Evolutionary conservation across 441 rosid genomes (phyloP).

Genomic region (Bocquillonia castaneifolia): DNA sequence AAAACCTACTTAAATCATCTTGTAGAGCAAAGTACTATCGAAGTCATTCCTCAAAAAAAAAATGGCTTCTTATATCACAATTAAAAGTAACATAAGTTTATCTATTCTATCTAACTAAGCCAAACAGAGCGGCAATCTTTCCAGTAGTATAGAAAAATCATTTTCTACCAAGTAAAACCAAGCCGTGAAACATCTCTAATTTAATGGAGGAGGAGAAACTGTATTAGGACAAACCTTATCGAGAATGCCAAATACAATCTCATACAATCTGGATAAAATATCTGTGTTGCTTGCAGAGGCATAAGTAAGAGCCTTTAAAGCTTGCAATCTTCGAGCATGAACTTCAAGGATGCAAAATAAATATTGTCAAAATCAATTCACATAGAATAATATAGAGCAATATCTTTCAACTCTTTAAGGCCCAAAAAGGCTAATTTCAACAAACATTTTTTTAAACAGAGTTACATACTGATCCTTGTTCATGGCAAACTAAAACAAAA

Average conservation of each 20-base stretch:
- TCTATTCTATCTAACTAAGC: not conserved
- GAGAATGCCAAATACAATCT: conserved; percentile 90
- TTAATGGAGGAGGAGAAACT: conserved; percentile 19
- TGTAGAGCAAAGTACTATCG: not conserved
- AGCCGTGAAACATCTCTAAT: not conserved
- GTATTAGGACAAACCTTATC: conserved; percentile 61
- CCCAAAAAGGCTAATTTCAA: not conserved
- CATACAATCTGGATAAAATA: conserved; percentile 76
- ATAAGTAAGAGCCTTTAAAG: conserved; percentile 94
- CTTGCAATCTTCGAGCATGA: conserved; percentile 95
- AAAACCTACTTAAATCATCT: not conserved
- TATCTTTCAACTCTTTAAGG: not conserved
- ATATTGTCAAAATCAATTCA: conserved; percentile 30
- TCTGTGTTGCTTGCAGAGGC: conserved; percentile 80
- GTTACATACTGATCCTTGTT: too few species aligned
- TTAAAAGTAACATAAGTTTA: not conserved
- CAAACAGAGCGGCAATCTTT: not conserved
- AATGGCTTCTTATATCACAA: not conserved
- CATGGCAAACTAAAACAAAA: not conserved
- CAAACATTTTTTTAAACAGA: not conserved
- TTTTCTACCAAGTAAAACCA: not conserved
- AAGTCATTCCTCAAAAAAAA: not conserved
- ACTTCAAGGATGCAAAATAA: conserved; percentile 45
- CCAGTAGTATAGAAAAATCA: not conserved
- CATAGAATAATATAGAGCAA: not conserved